phyloP scores from a whole-genome alignment of 2,329 filamentous ascomycete genomes.

The Chrysoporthe deuterocubensis region DNA sequence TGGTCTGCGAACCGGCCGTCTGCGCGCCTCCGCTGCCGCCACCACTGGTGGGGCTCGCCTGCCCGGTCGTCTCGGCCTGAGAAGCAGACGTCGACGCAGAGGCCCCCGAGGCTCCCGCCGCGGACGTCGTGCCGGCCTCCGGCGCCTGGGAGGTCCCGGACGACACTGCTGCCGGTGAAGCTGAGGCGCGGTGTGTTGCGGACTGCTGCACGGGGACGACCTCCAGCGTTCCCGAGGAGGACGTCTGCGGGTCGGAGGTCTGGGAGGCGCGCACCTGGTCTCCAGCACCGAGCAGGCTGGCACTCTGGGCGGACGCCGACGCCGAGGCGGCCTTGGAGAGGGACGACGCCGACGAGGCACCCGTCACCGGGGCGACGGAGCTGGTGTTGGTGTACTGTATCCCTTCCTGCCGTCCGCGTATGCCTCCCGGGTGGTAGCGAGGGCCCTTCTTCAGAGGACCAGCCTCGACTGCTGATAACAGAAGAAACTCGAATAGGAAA shows the following conservation, averaged over 20 bases:
- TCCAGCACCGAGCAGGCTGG: not conserved
- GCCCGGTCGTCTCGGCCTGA: not conserved
- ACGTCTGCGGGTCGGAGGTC: not conserved
- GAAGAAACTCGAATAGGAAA: constrained; percentile 22
- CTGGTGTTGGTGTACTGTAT: constrained; percentile 15
- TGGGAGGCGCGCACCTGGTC: not conserved
- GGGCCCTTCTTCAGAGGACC: constrained; percentile 27
- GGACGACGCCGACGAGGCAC: constrained; percentile 24
- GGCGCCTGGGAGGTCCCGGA: not conserved
- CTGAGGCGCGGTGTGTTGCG: not conserved
- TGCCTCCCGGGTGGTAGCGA: constrained; percentile 13
- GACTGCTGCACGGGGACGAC: not conserved
- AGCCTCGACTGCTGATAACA: constrained; percentile 28
- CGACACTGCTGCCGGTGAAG: not conserved
- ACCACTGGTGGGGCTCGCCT: not conserved
- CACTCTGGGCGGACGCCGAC: constrained; percentile 1
- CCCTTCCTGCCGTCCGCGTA: constrained; percentile 21
- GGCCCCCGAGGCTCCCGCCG: not conserved
- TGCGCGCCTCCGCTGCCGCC: too few relatives aligned
- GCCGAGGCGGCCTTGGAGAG: constrained; percentile 6
- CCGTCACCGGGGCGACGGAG: constrained; percentile 16
- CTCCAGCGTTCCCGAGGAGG: not conserved
- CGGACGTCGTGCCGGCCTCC: not conserved
- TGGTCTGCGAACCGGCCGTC: constrained; percentile 4
- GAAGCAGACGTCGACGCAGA: not conserved